Evolutionary conservation across 163 green algal species (phyloP).

Genomic region (Chlorella variabilis): DNA sequence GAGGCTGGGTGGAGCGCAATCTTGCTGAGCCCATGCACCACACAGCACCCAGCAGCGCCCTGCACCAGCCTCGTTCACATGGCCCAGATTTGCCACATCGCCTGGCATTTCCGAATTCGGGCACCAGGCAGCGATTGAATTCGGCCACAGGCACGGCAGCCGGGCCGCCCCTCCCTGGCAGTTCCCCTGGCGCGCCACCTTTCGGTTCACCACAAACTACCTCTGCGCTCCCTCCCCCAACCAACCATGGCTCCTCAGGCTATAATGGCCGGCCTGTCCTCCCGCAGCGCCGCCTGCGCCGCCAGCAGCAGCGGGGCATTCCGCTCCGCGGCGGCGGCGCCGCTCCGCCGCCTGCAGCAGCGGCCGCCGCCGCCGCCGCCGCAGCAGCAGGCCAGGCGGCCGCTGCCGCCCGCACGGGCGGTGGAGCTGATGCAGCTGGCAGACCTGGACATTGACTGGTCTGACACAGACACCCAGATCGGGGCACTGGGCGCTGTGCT

Average conservation of each 20-base stretch:
- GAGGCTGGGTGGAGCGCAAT: not conserved
- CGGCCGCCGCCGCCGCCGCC: not conserved
- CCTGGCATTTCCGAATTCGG: too few species aligned
- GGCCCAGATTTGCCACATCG: too few species aligned
- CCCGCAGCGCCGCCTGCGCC: not conserved
- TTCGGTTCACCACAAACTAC: too few species aligned
- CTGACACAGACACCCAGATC: conserved; percentile 59
- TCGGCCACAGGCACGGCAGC: too few species aligned
- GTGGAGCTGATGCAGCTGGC: conserved; percentile 35
- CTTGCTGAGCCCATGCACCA: not conserved
- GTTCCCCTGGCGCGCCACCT: too few species aligned
- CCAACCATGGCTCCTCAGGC: not conserved
- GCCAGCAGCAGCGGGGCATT: not conserved
- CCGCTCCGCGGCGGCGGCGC: not conserved
- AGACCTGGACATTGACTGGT: conserved; percentile 65
- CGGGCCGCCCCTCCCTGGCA: too few species aligned
- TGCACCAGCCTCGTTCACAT: too few species aligned
- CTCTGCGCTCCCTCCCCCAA: too few species aligned
- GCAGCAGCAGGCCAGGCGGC: not conserved
- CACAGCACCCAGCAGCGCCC: too few species aligned
- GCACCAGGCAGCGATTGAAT: too few species aligned
- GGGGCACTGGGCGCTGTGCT: conserved; percentile 56
- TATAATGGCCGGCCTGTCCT: not conserved
- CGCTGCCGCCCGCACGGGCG: not conserved
- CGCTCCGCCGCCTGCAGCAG: conserved; percentile 5